These are phyloP conservation scores for Skeletonema tropicum DNA, from an alignment of 108 stramenopile species.

Conservation along the genomic window DNA sequence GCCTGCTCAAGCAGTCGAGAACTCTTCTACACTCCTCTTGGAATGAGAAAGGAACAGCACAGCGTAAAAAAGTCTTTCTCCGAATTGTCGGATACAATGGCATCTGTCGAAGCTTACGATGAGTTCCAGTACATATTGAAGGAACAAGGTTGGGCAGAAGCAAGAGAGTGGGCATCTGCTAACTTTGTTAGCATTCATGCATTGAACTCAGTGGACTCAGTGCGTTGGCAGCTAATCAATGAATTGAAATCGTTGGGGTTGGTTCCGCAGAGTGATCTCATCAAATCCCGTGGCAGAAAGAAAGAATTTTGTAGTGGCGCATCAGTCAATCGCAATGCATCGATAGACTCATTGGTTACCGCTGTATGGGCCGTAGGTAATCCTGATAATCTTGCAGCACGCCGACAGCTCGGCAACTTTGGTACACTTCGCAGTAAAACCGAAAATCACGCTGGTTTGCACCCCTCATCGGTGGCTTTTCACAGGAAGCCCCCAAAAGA, in stretches of 20 bases:
- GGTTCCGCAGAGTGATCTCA: conserved; percentile 3
- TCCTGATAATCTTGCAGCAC: conserved; percentile 23
- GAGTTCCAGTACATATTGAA: conserved; percentile 6
- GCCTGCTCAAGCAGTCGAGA: conserved; percentile 40
- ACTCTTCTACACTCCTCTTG: conserved; percentile 22
- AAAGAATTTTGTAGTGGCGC: conserved; percentile 6
- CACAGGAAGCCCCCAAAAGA: conserved; percentile 23
- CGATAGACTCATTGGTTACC: conserved; percentile 10
- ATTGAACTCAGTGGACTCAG: conserved; percentile 13
- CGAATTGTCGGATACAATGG: conserved; percentile 13
- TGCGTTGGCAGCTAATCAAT: conserved; percentile 17
- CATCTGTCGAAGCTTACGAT: conserved; percentile 23
- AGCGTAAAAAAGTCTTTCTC: conserved; percentile 12
- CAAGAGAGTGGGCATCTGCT: conserved; percentile 16
- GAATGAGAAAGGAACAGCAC: conserved; percentile 11
- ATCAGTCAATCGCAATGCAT: conserved; percentile 13
- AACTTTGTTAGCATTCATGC: conserved; percentile 27
- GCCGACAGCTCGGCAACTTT: conserved; percentile 26
- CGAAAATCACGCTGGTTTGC: conserved; percentile 14
- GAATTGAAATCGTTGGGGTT: conserved; percentile 20
- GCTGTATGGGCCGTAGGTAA: conserved; percentile 16
- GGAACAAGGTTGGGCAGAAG: conserved; percentile 4
- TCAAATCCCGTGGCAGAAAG: conserved; percentile 5
- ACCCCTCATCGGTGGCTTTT: conserved; percentile 23
- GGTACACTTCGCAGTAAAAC: conserved; percentile 18